Conservation (phyloP, 768 basidiomycete species). For the Filobasidium wieringae region DNA sequence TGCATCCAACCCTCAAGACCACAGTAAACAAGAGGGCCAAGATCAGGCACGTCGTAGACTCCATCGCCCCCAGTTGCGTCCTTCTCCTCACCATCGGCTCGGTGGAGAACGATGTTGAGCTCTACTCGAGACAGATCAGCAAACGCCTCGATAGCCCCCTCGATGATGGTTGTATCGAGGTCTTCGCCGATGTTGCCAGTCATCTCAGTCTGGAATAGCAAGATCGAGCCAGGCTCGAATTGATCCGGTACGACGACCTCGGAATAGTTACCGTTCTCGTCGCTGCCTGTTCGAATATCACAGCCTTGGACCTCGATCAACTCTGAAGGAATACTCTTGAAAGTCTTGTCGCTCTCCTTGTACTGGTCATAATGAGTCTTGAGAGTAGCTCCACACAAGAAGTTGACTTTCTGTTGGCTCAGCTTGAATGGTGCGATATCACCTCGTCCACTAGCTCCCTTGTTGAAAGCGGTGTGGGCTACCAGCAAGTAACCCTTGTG, state of each 20-base stretch:
- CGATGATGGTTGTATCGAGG: constrained; percentile 62
- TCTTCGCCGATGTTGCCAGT: constrained; percentile 49
- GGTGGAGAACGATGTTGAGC: constrained; percentile 73
- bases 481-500: constrained; percentile 88
- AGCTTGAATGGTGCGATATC: constrained; percentile 70
- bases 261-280: constrained; percentile 56
- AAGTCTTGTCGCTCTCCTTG: constrained; percentile 44
- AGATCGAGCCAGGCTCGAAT: constrained; percentile 92
- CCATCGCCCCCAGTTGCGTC: constrained; percentile 77
- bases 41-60: constrained; percentile 63
- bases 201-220: constrained; percentile 81
- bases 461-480: constrained; percentile 82
- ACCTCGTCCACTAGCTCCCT: constrained; percentile 68
- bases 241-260: constrained; percentile 72
- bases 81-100: constrained; percentile 79
- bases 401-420: constrained; percentile 63
- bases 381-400: constrained; percentile 66
- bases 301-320: constrained; percentile 56
- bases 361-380: constrained; percentile 55
- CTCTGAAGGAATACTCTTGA: constrained; percentile 62
- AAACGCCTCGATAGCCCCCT: constrained; percentile 63
- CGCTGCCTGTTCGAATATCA: constrained; percentile 51
- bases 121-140: constrained; percentile 66
- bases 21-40: constrained; percentile 72
- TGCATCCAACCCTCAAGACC: constrained; percentile 98